Base-by-base conservation (phyloP, 1,284 basidiomycete genomes). In the Cryptococcus sp. region DNA sequence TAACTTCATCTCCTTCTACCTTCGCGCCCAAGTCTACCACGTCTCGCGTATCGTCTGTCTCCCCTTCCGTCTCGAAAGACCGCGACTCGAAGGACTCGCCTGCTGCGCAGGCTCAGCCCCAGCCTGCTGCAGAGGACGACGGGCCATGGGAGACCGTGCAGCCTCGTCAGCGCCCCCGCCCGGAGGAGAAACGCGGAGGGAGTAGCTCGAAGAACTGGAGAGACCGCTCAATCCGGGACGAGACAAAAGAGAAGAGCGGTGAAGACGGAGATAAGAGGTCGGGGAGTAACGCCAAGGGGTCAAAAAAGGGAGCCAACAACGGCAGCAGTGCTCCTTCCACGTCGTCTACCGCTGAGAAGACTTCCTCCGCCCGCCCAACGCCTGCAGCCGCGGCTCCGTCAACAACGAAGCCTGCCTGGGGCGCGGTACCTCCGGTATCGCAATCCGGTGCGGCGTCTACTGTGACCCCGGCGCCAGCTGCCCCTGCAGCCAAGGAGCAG, bases 141-240 rank as follows among this genome's bases (percentile, higher is more conserved):
- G 71, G 62, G 45, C 46, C 60, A 35, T 72, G 71, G 71, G 66
- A 72, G 56, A 72, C 68, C 24, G 71, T 72, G 1, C 61, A 64
- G n/a, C 51, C 60, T 15, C 59, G 66, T 23, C 51, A 50, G 33
- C 53, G 58, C 15, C 50, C 23, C 46, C 55, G 28, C 24, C 58
- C 49, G 36, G 67, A 70, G 50, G 65, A 67, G 54, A 62, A 63
- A 47, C 50, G 55, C 18, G 56, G 57, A 3, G 67, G 67, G 15
- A 71, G 69, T 52, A 69, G 64, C 57, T 72, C 70, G 1, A 62
- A 63, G 24, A 64, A 69, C 43, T 69, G 70, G 69, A 53, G 66
- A 55, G 65, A 71, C 24, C 55, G 57, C 44, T 54, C 61, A 48
- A 46, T 49, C 28, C 56, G 56, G 43, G 53, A 60, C 44, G 52